These are phyloP conservation scores for Backusella mclennaniae DNA, from an alignment of 192 early-diverging fungal genomes.

Conservation along the genomic window DNA sequence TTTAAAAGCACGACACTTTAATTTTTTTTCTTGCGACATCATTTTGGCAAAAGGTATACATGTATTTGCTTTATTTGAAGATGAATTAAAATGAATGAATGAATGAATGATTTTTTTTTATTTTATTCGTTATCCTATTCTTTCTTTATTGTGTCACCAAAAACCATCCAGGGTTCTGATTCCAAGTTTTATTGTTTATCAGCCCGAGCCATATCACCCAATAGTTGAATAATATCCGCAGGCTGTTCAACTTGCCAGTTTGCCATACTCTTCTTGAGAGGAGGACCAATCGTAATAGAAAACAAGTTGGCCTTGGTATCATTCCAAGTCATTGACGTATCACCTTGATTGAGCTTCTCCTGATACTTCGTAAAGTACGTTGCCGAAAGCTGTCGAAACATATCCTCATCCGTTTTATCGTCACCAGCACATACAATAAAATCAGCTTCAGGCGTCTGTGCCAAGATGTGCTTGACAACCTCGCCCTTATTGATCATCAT, in stretches of 20 bases:
- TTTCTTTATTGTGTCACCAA: neutral
- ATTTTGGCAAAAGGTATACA: no score
- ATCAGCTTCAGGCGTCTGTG: conserved; percentile 53
- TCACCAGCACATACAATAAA: conserved; percentile 88
- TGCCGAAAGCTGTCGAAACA: conserved; percentile 66
- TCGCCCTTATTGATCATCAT: conserved; percentile 87
- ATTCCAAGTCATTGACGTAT: neutral
- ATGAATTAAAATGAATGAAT: no score
- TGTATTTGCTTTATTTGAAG: no score
- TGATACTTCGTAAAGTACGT: neutral
- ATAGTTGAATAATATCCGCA: conserved; percentile 55
- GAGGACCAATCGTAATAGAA: conserved; percentile 79
- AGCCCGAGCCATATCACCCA: conserved; percentile 5
- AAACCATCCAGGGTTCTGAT: neutral
- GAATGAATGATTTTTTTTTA: no score
- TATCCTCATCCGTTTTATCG: conserved; percentile 90
- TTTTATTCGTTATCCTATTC: no score
- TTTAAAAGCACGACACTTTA: no score
- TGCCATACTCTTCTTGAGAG: conserved; percentile 88
- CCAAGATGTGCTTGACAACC: conserved; percentile 74
- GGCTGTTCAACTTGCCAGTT: conserved; percentile 81
- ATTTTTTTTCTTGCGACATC: no score
- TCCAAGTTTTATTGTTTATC: neutral
- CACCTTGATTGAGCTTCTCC: neutral
- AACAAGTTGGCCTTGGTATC: conserved; percentile 43